These are phyloP conservation scores for Ashbya aceris DNA, from an alignment of 1,139 yeast species.

Conservation along the genomic window DNA sequence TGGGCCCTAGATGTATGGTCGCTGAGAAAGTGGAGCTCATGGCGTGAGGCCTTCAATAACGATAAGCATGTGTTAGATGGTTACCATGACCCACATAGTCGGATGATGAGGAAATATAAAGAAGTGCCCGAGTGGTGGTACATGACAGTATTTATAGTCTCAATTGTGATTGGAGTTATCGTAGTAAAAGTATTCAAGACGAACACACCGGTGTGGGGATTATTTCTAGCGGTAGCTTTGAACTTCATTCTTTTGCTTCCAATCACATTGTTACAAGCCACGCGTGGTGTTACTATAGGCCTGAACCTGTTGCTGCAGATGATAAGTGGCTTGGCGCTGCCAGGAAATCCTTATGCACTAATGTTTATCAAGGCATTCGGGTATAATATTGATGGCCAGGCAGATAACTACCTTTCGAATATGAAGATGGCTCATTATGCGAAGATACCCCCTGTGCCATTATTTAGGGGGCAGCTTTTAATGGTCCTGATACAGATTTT, in stretches of 20 bases:
- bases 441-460: conserved; percentile 51
- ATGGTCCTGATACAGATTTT: conserved; percentile 38
- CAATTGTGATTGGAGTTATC: conserved; percentile 42
- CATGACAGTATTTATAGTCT: conserved; percentile 37
- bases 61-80: conserved; percentile 22
- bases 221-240: conserved; percentile 48
- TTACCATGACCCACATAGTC: conserved; percentile 45
- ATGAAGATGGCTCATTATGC: conserved; percentile 55
- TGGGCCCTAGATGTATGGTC: conserved; percentile 27
- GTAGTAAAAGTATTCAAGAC: conserved; percentile 37
- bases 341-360: conserved; percentile 54
- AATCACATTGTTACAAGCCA: conserved; percentile 39
- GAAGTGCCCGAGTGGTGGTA: conserved; percentile 63
- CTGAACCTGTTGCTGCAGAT: conserved; percentile 52
- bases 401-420: conserved; percentile 46
- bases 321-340: conserved; percentile 53
- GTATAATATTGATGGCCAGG: conserved; percentile 51
- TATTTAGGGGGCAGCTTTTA: conserved; percentile 50
- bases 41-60: conserved; percentile 14
- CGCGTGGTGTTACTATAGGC: conserved; percentile 45
- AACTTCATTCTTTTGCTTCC: conserved; percentile 49
- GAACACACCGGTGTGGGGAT: conserved; percentile 41
- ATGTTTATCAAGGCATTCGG: conserved; percentile 53
- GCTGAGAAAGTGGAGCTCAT: conserved; percentile 21
- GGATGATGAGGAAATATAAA: conserved; percentile 44